Evolutionary conservation across 208 protist species (phyloP), one percentile per base, ranked within the genome.

Genomic region (Trypanosoma avium): DNA sequence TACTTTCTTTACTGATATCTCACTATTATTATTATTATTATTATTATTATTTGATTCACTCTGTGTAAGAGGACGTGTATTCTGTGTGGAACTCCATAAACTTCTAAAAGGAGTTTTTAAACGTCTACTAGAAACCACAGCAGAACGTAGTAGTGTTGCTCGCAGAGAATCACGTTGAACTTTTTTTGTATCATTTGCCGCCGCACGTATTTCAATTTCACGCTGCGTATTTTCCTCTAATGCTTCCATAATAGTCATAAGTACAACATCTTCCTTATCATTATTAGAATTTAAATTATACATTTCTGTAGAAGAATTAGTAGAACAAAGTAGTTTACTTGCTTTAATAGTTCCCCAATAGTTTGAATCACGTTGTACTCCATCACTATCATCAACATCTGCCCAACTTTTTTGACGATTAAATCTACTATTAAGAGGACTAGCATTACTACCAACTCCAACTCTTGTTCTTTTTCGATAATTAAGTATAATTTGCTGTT

Each of bases 161-260:
- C 61, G 61, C 43, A 82, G 42, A 13, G 62, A 48, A 0, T 79
- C 77, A 9, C 71, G 57, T 17, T 61, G 60, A 8, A 57, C 47
- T 3, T 27, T 38, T 4, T 24, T 24, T 13, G 61, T 43, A 6
- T 55, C 56, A 3, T 64, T 47, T 26, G 59, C 65, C 5, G 4
- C 42, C 42, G 27, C 2, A n/a, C 61, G 43, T 4, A 59, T 1
- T 42, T 50, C 5, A 32, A n/a, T 3, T 40, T 64, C 9, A 36
- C 67, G 61, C 47, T 76, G 30, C 22, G 45, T 4, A 54, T 55
- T 10, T 57, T 69, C 61, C 0, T 70, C 64, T 36, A 77, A 48
- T 40, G 59, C 57, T 15, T 67, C 48, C 46, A 38, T 61, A 17
- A 55, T 45, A 7, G 40, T 32, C 0, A 40, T 43, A 15, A 71